Conservation (phyloP, 1,284 basidiomycete species). For the Irpex sp. region DNA sequence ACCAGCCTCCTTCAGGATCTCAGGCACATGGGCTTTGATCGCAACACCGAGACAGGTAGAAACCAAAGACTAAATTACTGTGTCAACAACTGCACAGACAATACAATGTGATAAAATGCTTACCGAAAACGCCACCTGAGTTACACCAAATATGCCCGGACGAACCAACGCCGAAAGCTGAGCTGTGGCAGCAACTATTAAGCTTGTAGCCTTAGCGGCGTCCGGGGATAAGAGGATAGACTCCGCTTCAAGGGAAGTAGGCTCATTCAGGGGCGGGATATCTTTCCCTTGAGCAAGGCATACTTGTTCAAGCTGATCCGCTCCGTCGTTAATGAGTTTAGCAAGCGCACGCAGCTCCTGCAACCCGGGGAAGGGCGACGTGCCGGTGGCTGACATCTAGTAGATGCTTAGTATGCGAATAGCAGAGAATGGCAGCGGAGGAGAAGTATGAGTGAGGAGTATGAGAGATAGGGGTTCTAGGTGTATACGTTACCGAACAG, state of each 20-base stretch:
- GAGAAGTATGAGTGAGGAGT: too few relatives aligned
- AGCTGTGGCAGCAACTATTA: conserved; percentile 15
- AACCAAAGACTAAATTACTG: background rate
- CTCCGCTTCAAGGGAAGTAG: conserved; percentile 13
- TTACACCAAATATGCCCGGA: conserved; percentile 8
- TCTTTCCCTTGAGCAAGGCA: background rate
- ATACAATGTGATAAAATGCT: background rate
- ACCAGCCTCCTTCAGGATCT: background rate
- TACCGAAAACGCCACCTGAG: background rate
- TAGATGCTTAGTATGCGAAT: too few relatives aligned
- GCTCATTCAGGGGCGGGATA: conserved; percentile 14
- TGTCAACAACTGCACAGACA: background rate
- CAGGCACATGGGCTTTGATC: background rate
- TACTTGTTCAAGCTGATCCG: background rate
- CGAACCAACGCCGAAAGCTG: conserved; percentile 17
- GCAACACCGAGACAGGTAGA: background rate
- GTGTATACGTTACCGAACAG: too few relatives aligned
- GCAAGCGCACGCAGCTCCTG: background rate
- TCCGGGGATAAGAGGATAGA: conserved; percentile 2
- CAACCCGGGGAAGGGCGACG: background rate
- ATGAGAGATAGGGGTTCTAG: too few relatives aligned
- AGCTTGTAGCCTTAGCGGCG: background rate
- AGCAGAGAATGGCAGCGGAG: too few relatives aligned
- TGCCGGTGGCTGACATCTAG: too few relatives aligned
- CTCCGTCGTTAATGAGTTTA: background rate